These are phyloP conservation scores for Penicillium sp. DNA, from an alignment of 2,329 filamentous ascomycete genomes.

Conservation along the genomic window DNA sequence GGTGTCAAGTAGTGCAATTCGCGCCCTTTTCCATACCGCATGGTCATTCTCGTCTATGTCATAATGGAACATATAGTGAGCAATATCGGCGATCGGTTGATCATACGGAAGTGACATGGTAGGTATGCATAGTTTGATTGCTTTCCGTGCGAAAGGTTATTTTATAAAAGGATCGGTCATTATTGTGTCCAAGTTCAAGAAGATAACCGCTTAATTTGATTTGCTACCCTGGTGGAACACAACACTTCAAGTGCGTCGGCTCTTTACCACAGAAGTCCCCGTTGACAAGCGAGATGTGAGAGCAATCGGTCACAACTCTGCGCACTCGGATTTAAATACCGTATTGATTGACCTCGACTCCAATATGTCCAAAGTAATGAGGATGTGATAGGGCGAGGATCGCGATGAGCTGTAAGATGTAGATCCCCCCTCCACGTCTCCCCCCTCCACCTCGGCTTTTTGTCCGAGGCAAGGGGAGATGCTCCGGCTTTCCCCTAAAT, in stretches of 20 bases:
- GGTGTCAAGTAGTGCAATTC: constrained; percentile 24
- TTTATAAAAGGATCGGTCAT: background rate
- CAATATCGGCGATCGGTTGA: constrained; percentile 34
- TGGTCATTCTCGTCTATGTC: constrained; percentile 12
- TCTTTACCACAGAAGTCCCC: background rate
- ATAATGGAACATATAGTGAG: constrained; percentile 23
- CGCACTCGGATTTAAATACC: background rate
- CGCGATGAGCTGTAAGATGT: background rate
- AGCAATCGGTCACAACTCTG: no score
- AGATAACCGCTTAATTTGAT: background rate
- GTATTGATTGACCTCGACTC: background rate
- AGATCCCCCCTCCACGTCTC: constrained; percentile 15
- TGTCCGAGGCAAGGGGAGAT: constrained; percentile 12
- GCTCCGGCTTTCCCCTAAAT: constrained; percentile 3
- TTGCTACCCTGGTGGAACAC: background rate
- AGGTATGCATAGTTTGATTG: background rate
- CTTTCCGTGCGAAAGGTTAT: background rate
- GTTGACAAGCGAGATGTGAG: no score
- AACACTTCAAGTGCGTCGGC: background rate
- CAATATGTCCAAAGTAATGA: background rate
- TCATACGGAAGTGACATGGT: constrained; percentile 32
- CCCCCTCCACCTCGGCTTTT: constrained; percentile 16
- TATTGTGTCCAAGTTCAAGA: background rate
- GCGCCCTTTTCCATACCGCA: constrained; percentile 20
- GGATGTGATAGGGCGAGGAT: background rate